phyloP scores from a whole-genome alignment of 2,329 filamentous ascomycete genomes.

The Fusarium decemcellulare region DNA sequence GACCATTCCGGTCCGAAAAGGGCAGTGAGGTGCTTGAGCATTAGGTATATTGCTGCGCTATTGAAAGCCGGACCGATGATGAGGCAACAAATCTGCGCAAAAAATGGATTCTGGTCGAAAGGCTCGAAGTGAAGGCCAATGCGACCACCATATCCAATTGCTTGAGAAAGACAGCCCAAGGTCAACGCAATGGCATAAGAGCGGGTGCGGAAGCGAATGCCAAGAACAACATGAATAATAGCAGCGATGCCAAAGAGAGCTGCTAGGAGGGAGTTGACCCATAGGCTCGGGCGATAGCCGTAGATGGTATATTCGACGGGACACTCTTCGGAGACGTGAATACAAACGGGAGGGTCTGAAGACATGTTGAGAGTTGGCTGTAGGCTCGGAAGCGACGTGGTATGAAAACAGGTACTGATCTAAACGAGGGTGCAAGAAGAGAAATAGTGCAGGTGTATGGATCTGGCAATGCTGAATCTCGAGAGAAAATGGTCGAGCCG shows the following conservation, averaged over 20 bases:
- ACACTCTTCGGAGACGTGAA: slow-evolving; percentile 13
- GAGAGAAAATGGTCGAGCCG: no score
- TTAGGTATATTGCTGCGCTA: slow-evolving; percentile 23
- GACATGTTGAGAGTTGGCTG: background rate
- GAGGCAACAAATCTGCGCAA: slow-evolving; percentile 22
- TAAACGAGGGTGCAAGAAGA: no score
- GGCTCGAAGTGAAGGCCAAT: background rate
- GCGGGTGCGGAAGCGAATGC: slow-evolving; percentile 18
- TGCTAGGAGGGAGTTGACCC: slow-evolving; percentile 20
- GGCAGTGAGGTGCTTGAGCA: background rate
- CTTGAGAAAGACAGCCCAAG: slow-evolving; percentile 3
- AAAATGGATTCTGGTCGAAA: slow-evolving; percentile 15
- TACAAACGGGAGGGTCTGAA: slow-evolving; percentile 4
- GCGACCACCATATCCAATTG: background rate
- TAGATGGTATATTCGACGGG: slow-evolving; percentile 17
- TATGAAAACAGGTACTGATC: background rate
- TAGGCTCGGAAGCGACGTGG: background rate
- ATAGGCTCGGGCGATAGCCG: slow-evolving; percentile 17
- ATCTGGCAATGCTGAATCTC: no score
- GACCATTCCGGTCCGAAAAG: background rate
- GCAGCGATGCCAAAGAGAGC: slow-evolving; percentile 7
- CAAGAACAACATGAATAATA: slow-evolving; percentile 6
- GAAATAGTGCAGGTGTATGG: background rate
- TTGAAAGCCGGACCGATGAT: slow-evolving; percentile 25
- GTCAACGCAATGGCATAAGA: slow-evolving; percentile 14